Evolutionary conservation across 2,329 filamentous ascomycete genomes (phyloP), one percentile per base, ranked within the genome.

Genomic region (Cercospora brassicicola): DNA sequence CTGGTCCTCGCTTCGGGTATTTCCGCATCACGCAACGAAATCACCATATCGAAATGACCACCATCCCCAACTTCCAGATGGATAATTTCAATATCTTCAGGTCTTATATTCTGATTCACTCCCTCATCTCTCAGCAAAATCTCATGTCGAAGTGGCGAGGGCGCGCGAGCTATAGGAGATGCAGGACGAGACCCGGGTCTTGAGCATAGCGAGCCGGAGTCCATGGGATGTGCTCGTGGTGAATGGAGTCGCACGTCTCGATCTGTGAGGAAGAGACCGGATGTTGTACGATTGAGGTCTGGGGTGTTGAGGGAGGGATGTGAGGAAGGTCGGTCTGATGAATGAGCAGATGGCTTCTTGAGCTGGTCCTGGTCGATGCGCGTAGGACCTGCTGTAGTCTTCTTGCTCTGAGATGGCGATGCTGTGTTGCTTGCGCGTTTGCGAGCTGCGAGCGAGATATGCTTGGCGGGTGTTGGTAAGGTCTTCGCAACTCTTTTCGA

Each of bases 231-330:
- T 33, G 55, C 36, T 59, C 55, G 28, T 20, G 55, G 15, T 6
- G 55, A 59, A n/a, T 30, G 55, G 4, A 59, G 28, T 36, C 55
- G 55, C 55, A 59, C 55, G 7, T 59, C 55, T 36, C 31, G 55
- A 59, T 36, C 55, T 36, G 55, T 59, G n/a, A 31, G 31, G 55
- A 59, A 59, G n/a, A 59, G 55, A 13, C 28, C 55, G 9, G 55
- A 59, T 7, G 55, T 59, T 59, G 55, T 59, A 23, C 55, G 55
- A 20, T 20, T 36, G 55, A 59, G 55, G 31, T 36, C 31, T 36
- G n/a, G 28, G 10, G 55, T 28, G 4, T 59, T 36, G 55, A 59
- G 18, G 18, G 15, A 59, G 1, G 28, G 30, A 15, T 59, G 30
- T 18, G 55, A 59, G 55, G 30, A 59, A 23, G 55, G 28, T 13